Conservation (phyloP, 331 rosid species). For the Phaseolus coccineus region DNA sequence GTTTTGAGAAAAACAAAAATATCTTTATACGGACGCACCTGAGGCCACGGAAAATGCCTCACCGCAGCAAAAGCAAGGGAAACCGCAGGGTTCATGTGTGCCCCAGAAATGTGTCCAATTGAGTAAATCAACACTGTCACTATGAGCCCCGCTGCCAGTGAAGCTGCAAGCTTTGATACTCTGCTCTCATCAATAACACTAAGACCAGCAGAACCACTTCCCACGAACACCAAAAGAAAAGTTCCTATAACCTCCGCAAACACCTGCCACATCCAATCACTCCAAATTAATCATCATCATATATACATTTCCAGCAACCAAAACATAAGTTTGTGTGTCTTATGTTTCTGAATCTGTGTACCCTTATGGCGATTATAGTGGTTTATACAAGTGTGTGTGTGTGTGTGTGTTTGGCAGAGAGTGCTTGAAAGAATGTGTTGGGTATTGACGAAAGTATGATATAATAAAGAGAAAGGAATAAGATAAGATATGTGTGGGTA, state of each 20-base stretch:
- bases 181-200: slow-evolving; percentile 52
- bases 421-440: too few relatives aligned
- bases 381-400: too few relatives aligned
- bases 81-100: slow-evolving; percentile 91
- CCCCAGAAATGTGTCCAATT: slow-evolving; percentile 88
- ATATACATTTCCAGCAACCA: neutral
- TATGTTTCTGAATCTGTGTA: too few relatives aligned
- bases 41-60: slow-evolving; percentile 79
- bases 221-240: slow-evolving; percentile 74
- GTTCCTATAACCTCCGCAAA: slow-evolving; percentile 80
- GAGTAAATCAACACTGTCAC: slow-evolving; percentile 84
- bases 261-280: slow-evolving; percentile 44
- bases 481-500: neutral
- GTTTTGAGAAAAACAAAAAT: neutral
- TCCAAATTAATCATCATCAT: neutral
- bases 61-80: slow-evolving; percentile 77
- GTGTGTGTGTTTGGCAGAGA: too few relatives aligned
- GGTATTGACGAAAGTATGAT: too few relatives aligned
- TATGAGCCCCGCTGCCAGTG: slow-evolving; percentile 73
- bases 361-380: too few relatives aligned
- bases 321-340: too few relatives aligned
- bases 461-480: too few relatives aligned
- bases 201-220: slow-evolving; percentile 73
- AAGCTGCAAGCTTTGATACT: slow-evolving; percentile 76
- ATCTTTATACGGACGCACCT: slow-evolving; percentile 45